These are phyloP conservation scores for Diaporthe nobilis DNA, from an alignment of 2,329 filamentous ascomycete species.

Conservation along the genomic window DNA sequence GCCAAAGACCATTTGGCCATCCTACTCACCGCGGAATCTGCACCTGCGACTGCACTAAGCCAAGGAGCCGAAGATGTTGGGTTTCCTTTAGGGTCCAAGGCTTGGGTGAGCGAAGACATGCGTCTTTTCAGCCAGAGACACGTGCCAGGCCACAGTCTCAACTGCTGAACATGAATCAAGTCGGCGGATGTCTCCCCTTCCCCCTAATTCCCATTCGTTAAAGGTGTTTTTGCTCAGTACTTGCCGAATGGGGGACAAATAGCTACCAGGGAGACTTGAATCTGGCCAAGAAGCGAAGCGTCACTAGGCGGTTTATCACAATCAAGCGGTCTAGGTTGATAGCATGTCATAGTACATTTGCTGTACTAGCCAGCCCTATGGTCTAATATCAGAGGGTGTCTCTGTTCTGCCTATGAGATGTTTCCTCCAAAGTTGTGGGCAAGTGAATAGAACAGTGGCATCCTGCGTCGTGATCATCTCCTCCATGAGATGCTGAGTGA, in stretches of 20 bases:
- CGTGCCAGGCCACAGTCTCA: not conserved
- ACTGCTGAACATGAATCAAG: not conserved
- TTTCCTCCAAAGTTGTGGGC: slow-evolving; percentile 41
- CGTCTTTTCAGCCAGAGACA: not conserved
- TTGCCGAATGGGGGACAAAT: not conserved
- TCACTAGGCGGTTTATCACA: not conserved
- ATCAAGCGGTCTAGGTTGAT: not conserved
- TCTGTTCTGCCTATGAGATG: slow-evolving; percentile 42
- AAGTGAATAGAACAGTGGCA: slow-evolving; percentile 43
- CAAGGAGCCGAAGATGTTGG: not conserved
- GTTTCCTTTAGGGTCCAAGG: not conserved
- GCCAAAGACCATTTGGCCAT: not conserved
- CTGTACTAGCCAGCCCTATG: slow-evolving; percentile 42
- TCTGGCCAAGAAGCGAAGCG: not conserved
- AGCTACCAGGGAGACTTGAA: too few species aligned
- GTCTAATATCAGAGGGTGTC: slow-evolving; percentile 44
- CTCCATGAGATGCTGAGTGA: slow-evolving; percentile 32
- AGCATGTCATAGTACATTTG: slow-evolving; percentile 40
- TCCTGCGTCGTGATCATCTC: slow-evolving; percentile 37
- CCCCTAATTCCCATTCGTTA: not conserved
- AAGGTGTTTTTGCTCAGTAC: not conserved
- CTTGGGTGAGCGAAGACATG: too few species aligned
- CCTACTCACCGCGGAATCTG: not conserved
- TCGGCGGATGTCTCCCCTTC: too few species aligned
- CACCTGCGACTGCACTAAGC: not conserved